Conservation (phyloP, 1,139 yeast genomes). For the Magnusiomyces sp. region DNA sequence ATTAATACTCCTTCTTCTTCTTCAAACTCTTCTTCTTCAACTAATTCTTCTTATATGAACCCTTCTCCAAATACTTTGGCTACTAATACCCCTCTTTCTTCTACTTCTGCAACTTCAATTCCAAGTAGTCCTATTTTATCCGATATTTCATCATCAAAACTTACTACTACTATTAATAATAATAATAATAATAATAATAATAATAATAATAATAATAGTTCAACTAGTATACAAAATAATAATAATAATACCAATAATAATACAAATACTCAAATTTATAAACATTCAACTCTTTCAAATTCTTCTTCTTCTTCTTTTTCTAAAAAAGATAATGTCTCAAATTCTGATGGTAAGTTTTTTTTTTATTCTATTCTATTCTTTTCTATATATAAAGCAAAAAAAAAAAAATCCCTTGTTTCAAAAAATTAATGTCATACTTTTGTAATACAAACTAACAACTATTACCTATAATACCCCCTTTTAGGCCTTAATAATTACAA, state of each 20-base stretch:
- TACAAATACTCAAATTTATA: not conserved
- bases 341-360: slow-evolving; percentile 9
- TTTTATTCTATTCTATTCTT: not conserved
- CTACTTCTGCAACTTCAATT: slow-evolving; percentile 10
- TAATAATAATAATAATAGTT: not conserved
- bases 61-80: slow-evolving; percentile 11
- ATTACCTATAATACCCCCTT: too few species aligned
- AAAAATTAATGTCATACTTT: not conserved
- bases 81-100: slow-evolving; percentile 4
- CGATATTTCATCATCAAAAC: slow-evolving; percentile 6
- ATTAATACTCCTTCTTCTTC: slow-evolving; percentile 9
- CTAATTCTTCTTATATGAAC: slow-evolving; percentile 12
- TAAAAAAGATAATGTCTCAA: slow-evolving; percentile 8
- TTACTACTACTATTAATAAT: not conserved
- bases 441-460: not conserved
- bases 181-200: not conserved
- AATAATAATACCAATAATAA: not conserved
- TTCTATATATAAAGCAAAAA: not conserved
- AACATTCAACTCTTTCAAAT: not conserved
- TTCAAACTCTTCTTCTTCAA: slow-evolving; percentile 11
- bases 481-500: too few species aligned
- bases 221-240: not conserved
- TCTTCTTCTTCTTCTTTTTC: slow-evolving; percentile 3
- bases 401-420: not conserved
- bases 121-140: slow-evolving; percentile 8